A percentile compares a stretch with the other conserved stretches of the same genome.
Conservation (phyloP, 1,284 basidiomycete genomes). For the Tilletia horrida region DNA sequence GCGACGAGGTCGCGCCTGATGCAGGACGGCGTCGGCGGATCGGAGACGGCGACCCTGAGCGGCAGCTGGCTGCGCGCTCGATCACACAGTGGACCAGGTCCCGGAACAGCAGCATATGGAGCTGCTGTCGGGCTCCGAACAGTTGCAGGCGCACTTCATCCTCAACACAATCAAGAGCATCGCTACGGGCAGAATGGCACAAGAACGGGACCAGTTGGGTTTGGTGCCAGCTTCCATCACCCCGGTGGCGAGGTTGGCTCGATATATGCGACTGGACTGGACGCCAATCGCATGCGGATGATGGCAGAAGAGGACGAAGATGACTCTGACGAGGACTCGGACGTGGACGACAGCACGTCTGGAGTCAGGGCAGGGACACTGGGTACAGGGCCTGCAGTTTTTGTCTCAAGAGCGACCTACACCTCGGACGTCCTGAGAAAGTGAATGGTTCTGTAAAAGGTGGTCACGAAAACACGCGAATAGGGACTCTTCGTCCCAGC, state of each 20-base stretch:
- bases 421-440: neutral
- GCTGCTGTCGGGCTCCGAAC: slow-evolving; percentile 1
- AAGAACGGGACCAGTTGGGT: too few relatives aligned
- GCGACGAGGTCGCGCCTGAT: too few relatives aligned
- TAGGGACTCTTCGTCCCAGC: neutral
- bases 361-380: neutral
- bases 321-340: slow-evolving; percentile 7
- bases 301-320: slow-evolving; percentile 6
- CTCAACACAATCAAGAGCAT: too few relatives aligned
- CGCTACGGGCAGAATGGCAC: too few relatives aligned
- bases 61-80: slow-evolving; percentile 5
- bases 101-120: neutral
- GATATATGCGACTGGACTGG: too few relatives aligned
- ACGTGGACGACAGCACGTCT: neutral
- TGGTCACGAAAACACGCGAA: neutral
- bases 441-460: neutral
- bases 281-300: too few relatives aligned
- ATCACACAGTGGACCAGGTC: slow-evolving; percentile 1
- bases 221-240: too few relatives aligned
- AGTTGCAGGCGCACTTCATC: too few relatives aligned
- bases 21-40: too few relatives aligned
- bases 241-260: too few relatives aligned
- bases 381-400: neutral
- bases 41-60: neutral
- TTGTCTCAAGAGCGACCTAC: neutral